Evolutionary conservation across 1,139 yeast genomes (phyloP).

Genomic region (Sugiyamaella grinbergsii): DNA sequence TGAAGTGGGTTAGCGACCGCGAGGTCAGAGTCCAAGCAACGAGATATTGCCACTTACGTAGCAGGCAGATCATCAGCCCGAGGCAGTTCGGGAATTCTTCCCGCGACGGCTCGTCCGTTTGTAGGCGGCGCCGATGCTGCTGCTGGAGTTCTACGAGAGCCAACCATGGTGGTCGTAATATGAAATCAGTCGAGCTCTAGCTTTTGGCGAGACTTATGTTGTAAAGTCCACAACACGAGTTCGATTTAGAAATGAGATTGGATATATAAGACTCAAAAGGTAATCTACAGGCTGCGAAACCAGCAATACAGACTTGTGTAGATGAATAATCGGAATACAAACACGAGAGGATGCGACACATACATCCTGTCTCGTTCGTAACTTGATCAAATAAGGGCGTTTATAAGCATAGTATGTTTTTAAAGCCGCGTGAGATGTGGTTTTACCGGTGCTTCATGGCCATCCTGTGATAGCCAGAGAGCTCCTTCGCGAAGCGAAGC

Average conservation of each 20-base stretch:
- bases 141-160: neutral
- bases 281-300: too few relatives aligned
- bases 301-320: neutral
- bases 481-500: too few relatives aligned
- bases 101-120: conserved; percentile 1
- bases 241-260: too few relatives aligned
- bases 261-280: too few relatives aligned
- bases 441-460: too few relatives aligned
- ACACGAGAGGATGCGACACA: neutral
- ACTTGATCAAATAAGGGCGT: neutral
- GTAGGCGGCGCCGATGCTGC: conserved; percentile 12
- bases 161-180: neutral
- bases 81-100: conserved; percentile 27
- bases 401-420: conserved; percentile 1
- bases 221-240: neutral
- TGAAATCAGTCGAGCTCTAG: neutral
- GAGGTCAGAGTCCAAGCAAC: neutral
- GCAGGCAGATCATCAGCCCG: conserved; percentile 34
- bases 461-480: too few relatives aligned
- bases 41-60: conserved; percentile 31
- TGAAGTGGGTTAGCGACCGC: neutral
- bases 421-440: too few relatives aligned
- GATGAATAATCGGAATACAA: neutral
- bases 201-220: too few relatives aligned
- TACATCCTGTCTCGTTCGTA: neutral